Conservation (phyloP, 768 basidiomycete species). For the Boletus subcaerulescens region DNA sequence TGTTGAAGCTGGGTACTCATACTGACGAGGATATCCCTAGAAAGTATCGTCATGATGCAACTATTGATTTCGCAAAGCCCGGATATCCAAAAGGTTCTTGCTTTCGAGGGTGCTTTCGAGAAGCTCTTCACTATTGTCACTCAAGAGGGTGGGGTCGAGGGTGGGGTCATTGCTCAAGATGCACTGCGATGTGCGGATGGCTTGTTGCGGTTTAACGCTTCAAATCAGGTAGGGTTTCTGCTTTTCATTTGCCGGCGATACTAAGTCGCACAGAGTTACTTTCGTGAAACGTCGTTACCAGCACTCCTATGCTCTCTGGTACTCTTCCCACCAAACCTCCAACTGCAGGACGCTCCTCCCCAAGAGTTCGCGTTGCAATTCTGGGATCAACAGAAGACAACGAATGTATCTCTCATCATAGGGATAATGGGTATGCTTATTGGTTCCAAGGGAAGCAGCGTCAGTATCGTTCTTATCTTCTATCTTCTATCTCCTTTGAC, state of each 20-base stretch:
- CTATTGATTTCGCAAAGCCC: conserved; percentile 79
- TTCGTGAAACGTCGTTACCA: conserved; percentile 82
- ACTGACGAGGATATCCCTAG: conserved; percentile 38
- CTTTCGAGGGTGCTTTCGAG: conserved; percentile 97
- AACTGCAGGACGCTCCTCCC: conserved; percentile 55
- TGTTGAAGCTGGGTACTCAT: not conserved
- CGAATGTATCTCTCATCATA: conserved; percentile 76
- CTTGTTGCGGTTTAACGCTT: conserved; percentile 88
- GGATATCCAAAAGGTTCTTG: conserved; percentile 94
- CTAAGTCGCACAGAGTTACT: conserved; percentile 73
- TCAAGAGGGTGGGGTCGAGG: conserved; percentile 89
- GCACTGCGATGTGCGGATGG: conserved; percentile 83
- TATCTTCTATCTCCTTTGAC: not conserved
- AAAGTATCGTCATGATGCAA: conserved; percentile 82
- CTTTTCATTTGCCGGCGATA: not conserved
- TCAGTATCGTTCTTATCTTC: conserved; percentile 34
- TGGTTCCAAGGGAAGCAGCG: conserved; percentile 62
- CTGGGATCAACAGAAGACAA: conserved; percentile 91
- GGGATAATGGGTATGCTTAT: conserved; percentile 85
- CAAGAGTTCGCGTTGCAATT: conserved; percentile 94
- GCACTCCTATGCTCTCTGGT: conserved; percentile 64
- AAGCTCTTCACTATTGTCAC: conserved; percentile 86
- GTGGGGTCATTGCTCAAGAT: conserved; percentile 81
- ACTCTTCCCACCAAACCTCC: conserved; percentile 65
- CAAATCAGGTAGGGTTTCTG: conserved; percentile 72